Evolutionary conservation across 345 rosid genomes (phyloP), one percentile per base, ranked within the genome.

Genomic region (Abelmoschus esculentus): DNA sequence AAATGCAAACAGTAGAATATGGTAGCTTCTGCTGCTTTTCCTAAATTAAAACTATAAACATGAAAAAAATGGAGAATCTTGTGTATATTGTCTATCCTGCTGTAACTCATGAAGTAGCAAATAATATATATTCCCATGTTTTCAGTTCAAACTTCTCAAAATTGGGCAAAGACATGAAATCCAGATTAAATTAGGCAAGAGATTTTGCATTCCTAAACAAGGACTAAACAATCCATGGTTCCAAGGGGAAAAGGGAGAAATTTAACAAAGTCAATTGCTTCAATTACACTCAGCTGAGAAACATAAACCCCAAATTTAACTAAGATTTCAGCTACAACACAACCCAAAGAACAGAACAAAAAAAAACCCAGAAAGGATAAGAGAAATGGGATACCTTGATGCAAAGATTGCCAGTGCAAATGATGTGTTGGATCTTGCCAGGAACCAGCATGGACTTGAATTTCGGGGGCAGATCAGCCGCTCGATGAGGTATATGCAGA

Each of bases 371-470:
- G 32, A 3, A 22, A 60, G 11, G 22, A 42, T 22, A 5, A 73
- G 46, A 13, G 69, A 22, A 53, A 61, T 34, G 66, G 56, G 72
- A 18, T 73, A 92, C 97, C 77, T 89, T 90, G 78, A 89, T 90
- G 72, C 90, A 89, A 57, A 93, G 91, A 82, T 93, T 93, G 50
- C 97, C 97, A 7, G 98, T 84, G 77, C 93, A 93, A 74, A 90
- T 85, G 83, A 90, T 87, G 80, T 90, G 98, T 74, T 93, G 98
- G 81, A 90, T 93, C 91, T 93, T 90, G 65, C 97, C 98, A 73
- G 97, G 96, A 49, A 89, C 98, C 60, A 93, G 93, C 97, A 93
- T 93, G 47, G 96, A 84, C 85, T 93, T 93, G 85, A 90, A 90
- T 80, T 93, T 93, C 0, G 91, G 84, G 8, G 93, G 98, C 58